A percentile compares a stretch with the other conserved stretches of the same genome.
Conservation (phyloP, 2,329 filamentous ascomycete genomes). For the Bipolaris cookei region DNA sequence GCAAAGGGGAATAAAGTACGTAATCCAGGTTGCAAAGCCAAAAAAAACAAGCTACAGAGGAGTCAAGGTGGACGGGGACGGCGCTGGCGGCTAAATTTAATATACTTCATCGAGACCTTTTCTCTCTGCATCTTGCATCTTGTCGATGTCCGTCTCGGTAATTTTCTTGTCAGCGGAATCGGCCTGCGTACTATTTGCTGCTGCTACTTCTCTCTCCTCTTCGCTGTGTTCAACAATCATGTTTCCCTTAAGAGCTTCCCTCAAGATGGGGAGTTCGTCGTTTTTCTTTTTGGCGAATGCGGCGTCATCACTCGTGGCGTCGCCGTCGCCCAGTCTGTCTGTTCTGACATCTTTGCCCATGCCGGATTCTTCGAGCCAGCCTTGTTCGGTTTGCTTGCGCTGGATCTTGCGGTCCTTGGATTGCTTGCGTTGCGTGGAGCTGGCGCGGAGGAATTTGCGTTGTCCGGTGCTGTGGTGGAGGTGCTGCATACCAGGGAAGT, state of each 20-base stretch:
- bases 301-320: slow-evolving; percentile 33
- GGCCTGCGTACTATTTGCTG: slow-evolving; percentile 21
- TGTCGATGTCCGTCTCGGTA: slow-evolving; percentile 36
- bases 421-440: slow-evolving; percentile 40
- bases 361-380: slow-evolving; percentile 56
- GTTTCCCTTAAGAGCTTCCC: slow-evolving; percentile 43
- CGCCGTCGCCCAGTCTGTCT: slow-evolving; percentile 55
- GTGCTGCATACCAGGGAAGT: slow-evolving; percentile 49
- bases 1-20: too few relatives aligned
- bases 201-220: slow-evolving; percentile 21
- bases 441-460: slow-evolving; percentile 34
- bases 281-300: slow-evolving; percentile 9
- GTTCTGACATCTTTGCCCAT: slow-evolving; percentile 55
- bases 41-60: too few relatives aligned
- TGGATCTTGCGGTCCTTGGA: slow-evolving; percentile 46
- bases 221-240: slow-evolving; percentile 43
- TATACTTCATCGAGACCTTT: slow-evolving; percentile 45
- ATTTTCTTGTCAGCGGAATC: slow-evolving; percentile 25
- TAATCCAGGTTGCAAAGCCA: too few relatives aligned
- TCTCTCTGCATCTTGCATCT: slow-evolving; percentile 38
- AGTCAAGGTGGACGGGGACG: too few relatives aligned
- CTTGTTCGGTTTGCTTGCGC: slow-evolving; percentile 43
- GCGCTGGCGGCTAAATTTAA: slow-evolving; percentile 12
- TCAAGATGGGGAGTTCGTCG: slow-evolving; percentile 32
- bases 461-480: slow-evolving; percentile 25